Evolutionary conservation across 345 rosid species (phyloP), one percentile per base, ranked within the genome.

Genomic region (Jatropha curcas): DNA sequence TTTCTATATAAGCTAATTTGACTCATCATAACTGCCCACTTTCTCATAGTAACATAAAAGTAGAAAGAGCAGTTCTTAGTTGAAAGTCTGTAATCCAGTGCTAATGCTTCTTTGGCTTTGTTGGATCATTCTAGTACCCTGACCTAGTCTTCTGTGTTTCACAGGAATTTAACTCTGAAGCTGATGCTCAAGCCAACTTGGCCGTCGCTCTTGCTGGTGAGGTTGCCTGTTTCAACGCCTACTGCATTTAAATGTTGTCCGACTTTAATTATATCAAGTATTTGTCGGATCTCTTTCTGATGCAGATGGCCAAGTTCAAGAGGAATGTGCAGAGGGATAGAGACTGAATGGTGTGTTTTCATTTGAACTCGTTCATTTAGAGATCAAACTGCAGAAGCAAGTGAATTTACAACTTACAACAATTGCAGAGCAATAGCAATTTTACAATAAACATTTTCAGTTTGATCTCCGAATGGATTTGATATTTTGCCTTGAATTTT

Each of bases 121-220:
- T n/a, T n/a, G n/a, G n/a, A n/a, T n/a, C n/a, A n/a, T n/a, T 2
- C 41, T 35, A 11, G 22, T 25, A 9, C 22, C 27, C 56, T 43
- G n/a, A 70, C 74, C 34, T 9, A 24, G 24, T 31, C 2, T 11
- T 11, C 1, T 25, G 16, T 14, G 34, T 51, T 52, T 72, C 1
- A 13, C 66, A 94, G 98, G 81, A 74, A 28, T 67, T 71, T 50
- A 94, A 94, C 71, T 74, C 86, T 0, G 93, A 86, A 9, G 98
- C 98, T 7, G 98, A 94, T 80, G 91, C 87, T 76, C 91, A 87
- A 69, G 98, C 98, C 22, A 94, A 88, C 81, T 76, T 90, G 75
- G 98, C 93, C 35, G 64, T 74, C 74, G 3, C 65, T 5, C 98
- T 94, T 62, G 80, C 83, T 31, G 92, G 98, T 94, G 82, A 88